Base-by-base conservation (phyloP, 768 basidiomycete genomes). In the Pholiota conissans region DNA sequence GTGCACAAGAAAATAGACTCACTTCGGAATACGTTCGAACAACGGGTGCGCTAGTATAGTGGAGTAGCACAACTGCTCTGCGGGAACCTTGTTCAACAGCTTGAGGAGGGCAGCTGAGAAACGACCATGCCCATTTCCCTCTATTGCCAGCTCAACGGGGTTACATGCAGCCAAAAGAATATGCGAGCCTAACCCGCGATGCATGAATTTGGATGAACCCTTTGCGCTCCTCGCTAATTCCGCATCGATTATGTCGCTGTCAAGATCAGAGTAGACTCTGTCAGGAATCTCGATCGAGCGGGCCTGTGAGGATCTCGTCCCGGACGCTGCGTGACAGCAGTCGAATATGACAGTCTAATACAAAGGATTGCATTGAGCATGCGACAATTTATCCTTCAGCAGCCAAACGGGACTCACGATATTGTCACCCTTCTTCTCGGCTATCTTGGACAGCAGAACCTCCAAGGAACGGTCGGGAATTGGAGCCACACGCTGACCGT, bases 351-450 rank as follows among this genome's bases (percentile, higher is more conserved):
- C 49, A 18, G 28, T 49, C 40, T 37, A 54, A 9, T 18, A 14
- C 8, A 34, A 37, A 29, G n/a, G n/a, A n/a, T n/a, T n/a, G n/a
- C n/a, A n/a, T n/a, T n/a, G n/a, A n/a, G n/a, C n/a, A 8, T 52
- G 20, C 26, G 13, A 10, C 8, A 4, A 39, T 5, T 39, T 24
- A 24, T 45, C 2, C 42, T 24, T 18, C 11, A 5, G 42, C 37
- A 51, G 26, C 13, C 5, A 45, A 30, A 30, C 11, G 39, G 20
- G 18, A 34, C 58, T 51, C 22, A 60, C 58, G 16, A 60, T 60
- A 28, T 60, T 60, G 28, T 60, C 49, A 18, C 53, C 53, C 34
- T 55, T 60, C 32, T 34, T 26, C 1, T 24, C 39, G 1, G 58
- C 54, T 8, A 60, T 47, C 16, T 24, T 48, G n/a, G 28, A 35